A percentile compares a stretch with the other conserved stretches of the same genome.
Conservation (phyloP, 2,329 filamentous ascomycete species). For the Fusarium mundagurra region DNA sequence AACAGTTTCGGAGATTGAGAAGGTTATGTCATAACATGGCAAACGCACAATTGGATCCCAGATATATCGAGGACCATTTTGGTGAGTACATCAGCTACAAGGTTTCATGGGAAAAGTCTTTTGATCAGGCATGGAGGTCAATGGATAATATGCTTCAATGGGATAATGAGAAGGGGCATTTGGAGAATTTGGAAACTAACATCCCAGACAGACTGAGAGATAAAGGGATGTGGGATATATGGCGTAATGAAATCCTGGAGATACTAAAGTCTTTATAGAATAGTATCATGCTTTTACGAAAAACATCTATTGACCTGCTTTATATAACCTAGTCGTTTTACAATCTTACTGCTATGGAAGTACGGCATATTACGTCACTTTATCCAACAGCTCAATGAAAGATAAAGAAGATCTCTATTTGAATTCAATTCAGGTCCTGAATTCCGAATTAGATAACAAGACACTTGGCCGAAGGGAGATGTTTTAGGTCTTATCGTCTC, state of each 20-base stretch:
- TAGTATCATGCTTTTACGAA: rapidly evolving
- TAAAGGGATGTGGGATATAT: neutral
- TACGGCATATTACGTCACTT: no score
- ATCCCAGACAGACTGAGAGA: neutral
- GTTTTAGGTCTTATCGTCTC: neutral
- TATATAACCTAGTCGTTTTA: no score
- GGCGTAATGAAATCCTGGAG: neutral
- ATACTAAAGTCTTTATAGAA: neutral
- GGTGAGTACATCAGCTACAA: no score
- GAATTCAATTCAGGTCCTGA: no score
- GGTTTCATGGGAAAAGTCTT: no score
- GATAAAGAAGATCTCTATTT: no score
- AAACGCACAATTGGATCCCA: neutral
- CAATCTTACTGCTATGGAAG: no score
- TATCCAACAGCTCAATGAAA: no score
- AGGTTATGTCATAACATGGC: neutral
- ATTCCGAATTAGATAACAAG: neutral
- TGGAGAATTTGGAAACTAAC: no score
- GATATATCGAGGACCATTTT: no score
- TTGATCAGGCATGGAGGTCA: neutral
- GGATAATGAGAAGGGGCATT: no score
- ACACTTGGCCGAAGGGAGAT: neutral
- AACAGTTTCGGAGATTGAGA: neutral
- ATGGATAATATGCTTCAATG: neutral
- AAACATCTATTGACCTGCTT: no score